Base-by-base conservation (phyloP, 2,329 filamentous ascomycete species). In the Polytolypa hystricis region DNA sequence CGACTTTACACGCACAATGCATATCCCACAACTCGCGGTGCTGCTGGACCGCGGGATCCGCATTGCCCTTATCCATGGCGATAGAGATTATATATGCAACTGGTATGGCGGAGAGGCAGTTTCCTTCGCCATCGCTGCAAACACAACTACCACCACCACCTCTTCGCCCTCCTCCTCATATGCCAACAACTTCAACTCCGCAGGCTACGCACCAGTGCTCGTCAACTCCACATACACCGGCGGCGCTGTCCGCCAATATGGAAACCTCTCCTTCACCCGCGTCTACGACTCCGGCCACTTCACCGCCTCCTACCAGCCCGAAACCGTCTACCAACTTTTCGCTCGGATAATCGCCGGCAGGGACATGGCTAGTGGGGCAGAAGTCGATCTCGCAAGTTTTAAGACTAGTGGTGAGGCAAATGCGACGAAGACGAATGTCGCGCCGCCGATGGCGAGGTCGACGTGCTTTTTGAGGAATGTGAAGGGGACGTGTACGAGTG, bases 181-280 rank as follows among this genome's bases (percentile, higher is more conserved):
- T 27, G 62, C 67, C 8, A 59, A 67, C 31, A 59, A 69, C 17
- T 91, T 89, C 53, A 61, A 68, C 2, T 55, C 62, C 0, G 77
- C 84, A 0, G 83, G 82, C 1, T 91, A 91, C 53, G 73, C 75
- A 0, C 74, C 79, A 10, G 76, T 91, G 43, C 63, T 77, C 9
- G 75, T 83, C 27, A 82, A 84, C 51, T 69, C 67, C 17, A 57
- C 73, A 77, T 51, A 82, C 74, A 30, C 37, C 7, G 39, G 28
- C 35, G 84, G 84, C 14, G 72, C 74, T 38, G 82, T 84, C 0
- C 73, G 83, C 3, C 82, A 91, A 55, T 83, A 75, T 48, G 83
- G 80, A 8, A 87, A 87, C 47, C 69, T 82, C 37, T 76, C 71
- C 11, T 82, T 82, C 53, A 74, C 73, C 37, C 69, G 78, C 5